phyloP scores from a whole-genome alignment of 768 basidiomycete genomes.

The Auricularia auricula-judae region DNA sequence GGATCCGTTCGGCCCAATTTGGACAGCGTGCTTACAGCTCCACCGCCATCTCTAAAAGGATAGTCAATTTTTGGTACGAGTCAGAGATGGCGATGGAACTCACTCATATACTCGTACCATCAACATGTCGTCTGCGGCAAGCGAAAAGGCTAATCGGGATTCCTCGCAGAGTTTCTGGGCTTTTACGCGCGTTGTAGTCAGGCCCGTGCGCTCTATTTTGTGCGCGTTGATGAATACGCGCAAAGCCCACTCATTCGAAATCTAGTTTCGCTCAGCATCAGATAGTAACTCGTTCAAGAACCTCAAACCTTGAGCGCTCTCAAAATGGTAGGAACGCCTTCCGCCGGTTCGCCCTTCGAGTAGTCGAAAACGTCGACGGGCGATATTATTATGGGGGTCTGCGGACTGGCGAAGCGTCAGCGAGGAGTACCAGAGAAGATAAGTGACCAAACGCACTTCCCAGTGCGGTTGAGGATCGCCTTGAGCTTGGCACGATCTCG shows the following conservation, averaged over 20 bases:
- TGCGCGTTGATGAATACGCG: slow-evolving; percentile 72
- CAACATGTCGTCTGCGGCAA: slow-evolving; percentile 54
- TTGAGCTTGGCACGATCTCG: slow-evolving; percentile 51
- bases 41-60: slow-evolving; percentile 52
- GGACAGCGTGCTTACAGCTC: slow-evolving; percentile 33
- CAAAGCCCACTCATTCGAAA: slow-evolving; percentile 36
- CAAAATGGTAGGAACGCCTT: slow-evolving; percentile 59
- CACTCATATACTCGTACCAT: slow-evolving; percentile 40
- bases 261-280: neutral
- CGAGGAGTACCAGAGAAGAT: neutral
- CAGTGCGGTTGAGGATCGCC: slow-evolving; percentile 35
- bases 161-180: slow-evolving; percentile 41
- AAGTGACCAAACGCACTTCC: slow-evolving; percentile 44
- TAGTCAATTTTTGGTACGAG: neutral
- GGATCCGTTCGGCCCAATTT: slow-evolving; percentile 22
- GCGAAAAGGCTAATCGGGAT: neutral
- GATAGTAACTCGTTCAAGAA: neutral
- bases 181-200: slow-evolving; percentile 51
- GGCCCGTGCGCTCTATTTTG: slow-evolving; percentile 59
- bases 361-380: slow-evolving; percentile 77
- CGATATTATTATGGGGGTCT: slow-evolving; percentile 48
- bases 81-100: neutral
- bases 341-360: slow-evolving; percentile 56
- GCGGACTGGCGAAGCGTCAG: slow-evolving; percentile 23
- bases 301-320: slow-evolving; percentile 63